phyloP scores from a whole-genome alignment of 2,329 filamentous ascomycete genomes.

The Clathrospora elynae region DNA sequence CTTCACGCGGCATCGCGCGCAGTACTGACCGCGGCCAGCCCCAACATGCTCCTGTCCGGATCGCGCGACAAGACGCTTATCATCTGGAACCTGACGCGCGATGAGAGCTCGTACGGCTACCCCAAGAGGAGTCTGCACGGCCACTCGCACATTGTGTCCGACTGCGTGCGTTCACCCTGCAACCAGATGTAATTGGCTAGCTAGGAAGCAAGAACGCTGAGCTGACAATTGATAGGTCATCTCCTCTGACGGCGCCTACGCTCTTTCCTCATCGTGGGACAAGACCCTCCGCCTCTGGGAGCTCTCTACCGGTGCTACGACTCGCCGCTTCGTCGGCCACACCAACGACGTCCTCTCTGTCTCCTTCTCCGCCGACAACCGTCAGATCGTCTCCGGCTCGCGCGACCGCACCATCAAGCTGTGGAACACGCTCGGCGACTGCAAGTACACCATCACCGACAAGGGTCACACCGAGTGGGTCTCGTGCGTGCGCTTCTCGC shows the following conservation, averaged over 20 bases:
- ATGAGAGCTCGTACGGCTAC: slow-evolving; percentile 97
- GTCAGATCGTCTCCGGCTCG: slow-evolving; percentile 98
- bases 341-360: slow-evolving; percentile 99
- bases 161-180: slow-evolving; percentile 78
- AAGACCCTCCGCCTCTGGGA: slow-evolving; percentile 99
- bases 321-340: slow-evolving; percentile 98
- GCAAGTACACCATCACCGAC: slow-evolving; percentile 99
- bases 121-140: slow-evolving; percentile 98
- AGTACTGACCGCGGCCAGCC: slow-evolving; percentile 62
- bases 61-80: slow-evolving; percentile 99
- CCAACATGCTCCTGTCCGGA: slow-evolving; percentile 99
- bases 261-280: slow-evolving; percentile 98
- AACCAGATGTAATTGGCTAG: slow-evolving; percentile 33
- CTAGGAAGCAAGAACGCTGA: slow-evolving; percentile 30
- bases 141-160: slow-evolving; percentile 99
- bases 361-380: slow-evolving; percentile 99
- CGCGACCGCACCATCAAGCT: slow-evolving; percentile 99
- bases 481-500: slow-evolving; percentile 98
- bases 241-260: slow-evolving; percentile 98
- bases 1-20: slow-evolving; percentile 18
- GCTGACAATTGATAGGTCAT: slow-evolving; percentile 72
- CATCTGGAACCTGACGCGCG: slow-evolving; percentile 99
- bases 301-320: slow-evolving; percentile 95
- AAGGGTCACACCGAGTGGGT: slow-evolving; percentile 99
- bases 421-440: slow-evolving; percentile 99